Evolutionary conservation across 129 eudicot genomes (phyloP).

Genomic region (Sambucus nigra): DNA sequence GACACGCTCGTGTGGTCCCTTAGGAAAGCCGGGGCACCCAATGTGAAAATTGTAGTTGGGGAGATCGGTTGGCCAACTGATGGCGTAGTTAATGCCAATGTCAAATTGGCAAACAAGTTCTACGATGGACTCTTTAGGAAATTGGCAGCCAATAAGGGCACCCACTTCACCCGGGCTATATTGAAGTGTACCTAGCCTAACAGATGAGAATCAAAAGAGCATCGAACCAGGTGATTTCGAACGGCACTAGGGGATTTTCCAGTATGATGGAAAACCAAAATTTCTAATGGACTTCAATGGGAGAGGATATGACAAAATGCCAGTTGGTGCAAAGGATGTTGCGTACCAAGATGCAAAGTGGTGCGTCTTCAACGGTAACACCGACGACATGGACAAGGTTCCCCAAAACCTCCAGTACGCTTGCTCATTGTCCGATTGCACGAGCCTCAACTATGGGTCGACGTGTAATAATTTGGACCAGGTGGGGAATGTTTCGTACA

Average conservation of each 20-base stretch:
- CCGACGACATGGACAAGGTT: conserved; percentile 11
- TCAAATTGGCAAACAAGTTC: conserved; percentile 30
- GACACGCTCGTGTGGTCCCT: conserved; percentile 51
- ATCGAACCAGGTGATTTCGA: conserved; percentile 38
- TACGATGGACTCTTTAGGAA: conserved; percentile 39
- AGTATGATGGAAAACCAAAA: conserved; percentile 46
- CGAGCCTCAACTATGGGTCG: conserved; percentile 22
- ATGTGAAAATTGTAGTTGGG: conserved; percentile 39
- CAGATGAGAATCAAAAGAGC: conserved; percentile 36
- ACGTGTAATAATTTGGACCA: conserved; percentile 21
- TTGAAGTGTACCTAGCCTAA: conserved; percentile 42
- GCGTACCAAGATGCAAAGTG: conserved; percentile 23
- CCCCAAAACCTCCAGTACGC: conserved; percentile 26
- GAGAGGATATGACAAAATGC: conserved; percentile 23
- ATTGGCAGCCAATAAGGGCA: conserved; percentile 34
- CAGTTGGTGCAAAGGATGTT: conserved; percentile 32
- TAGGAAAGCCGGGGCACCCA: conserved; percentile 24
- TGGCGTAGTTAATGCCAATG: conserved; percentile 31
- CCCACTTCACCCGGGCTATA: conserved; percentile 27
- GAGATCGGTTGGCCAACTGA: conserved; percentile 84
- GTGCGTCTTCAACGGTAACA: conserved; percentile 36
- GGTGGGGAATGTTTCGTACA: conserved; percentile 29
- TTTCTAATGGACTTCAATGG: conserved; percentile 33
- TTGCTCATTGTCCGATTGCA: conserved; percentile 45
- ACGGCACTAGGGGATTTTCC: conserved; percentile 51